A percentile compares a stretch with the other conserved stretches of the same genome.
These are phyloP conservation scores for Plantago coronopus DNA, from an alignment of 305 asterid genomes.

Conservation along the genomic window DNA sequence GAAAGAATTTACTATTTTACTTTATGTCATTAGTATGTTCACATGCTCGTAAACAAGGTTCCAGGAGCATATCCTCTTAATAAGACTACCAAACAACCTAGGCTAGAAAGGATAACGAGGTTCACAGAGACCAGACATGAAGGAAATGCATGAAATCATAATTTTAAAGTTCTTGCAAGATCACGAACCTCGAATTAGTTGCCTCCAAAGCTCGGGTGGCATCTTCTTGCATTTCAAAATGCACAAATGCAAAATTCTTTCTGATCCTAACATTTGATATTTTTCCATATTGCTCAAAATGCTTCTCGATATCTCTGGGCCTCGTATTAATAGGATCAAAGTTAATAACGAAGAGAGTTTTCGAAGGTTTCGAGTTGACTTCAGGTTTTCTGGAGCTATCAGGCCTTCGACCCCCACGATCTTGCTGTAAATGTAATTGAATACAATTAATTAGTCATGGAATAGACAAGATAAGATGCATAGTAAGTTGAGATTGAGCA, in stretches of 20 bases:
- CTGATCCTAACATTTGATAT: conserved; percentile 78
- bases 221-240: conserved; percentile 72
- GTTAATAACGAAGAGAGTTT: conserved; percentile 82
- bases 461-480: background rate
- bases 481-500: background rate
- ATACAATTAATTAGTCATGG: conserved; percentile 8
- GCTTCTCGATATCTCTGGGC: conserved; percentile 79
- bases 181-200: conserved; percentile 62
- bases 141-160: background rate
- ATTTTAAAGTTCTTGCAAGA: background rate
- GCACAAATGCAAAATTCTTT: conserved; percentile 89
- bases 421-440: conserved; percentile 57
- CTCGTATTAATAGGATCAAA: conserved; percentile 79
- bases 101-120: background rate
- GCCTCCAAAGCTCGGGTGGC: conserved; percentile 83
- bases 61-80: no score
- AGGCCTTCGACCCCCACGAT: conserved; percentile 72
- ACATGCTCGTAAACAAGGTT: no score
- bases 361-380: conserved; percentile 65
- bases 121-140: background rate
- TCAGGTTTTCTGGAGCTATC: conserved; percentile 66
- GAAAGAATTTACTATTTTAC: no score
- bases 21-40: no score
- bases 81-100: no score
- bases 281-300: conserved; percentile 75